Evolutionary conservation across 1,284 basidiomycete genomes (phyloP), one percentile per base, ranked within the genome.

Genomic region (Serendipita sp.): DNA sequence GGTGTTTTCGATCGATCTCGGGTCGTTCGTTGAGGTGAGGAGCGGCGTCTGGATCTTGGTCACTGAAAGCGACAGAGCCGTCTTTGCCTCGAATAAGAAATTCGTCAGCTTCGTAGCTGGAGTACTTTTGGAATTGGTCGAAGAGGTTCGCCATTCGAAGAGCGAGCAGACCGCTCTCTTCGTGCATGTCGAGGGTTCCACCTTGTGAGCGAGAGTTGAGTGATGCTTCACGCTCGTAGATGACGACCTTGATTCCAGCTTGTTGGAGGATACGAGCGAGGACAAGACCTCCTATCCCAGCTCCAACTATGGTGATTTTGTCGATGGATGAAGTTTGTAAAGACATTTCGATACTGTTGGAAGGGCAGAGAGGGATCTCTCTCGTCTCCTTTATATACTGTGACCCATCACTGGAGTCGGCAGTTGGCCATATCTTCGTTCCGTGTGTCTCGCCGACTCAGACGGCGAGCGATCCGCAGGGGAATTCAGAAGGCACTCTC

Each of bases 141-240:
- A 67, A 65, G 2, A 74, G 67, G 10, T 72, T 73, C 2, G 72
- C 72, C 34, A 67, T 69, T 8, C 67, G 64, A 17, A 75, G 64
- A 2, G 72, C 74, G 13, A 62, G 62, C 62, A 71, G 72, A 8
- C 76, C 76, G 3, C 72, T 72, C 32, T 71, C 69, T 2, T 65
- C 62, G 65, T 77, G 75, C 32, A 78, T 64, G 67, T 77, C 76
- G 34, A 78, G 71, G 8, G 72, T 69, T 8, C 77, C 76, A 17
- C 76, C 75, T 62, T 76, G 74, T 6, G 65, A 64, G 26, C 76
- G 72, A 13, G 70, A 62, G 41, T 65, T 50, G 4, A 67, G 61
- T 6, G 69, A 71, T 10, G 66, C 49, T 41, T 77, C 74, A 10
- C 69, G 68, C 65, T 77, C 76, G 64, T 72, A 76, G 47, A 77